These are phyloP conservation scores for Venturia pyrina DNA, from an alignment of 2,329 filamentous ascomycete species.

Conservation along the genomic window DNA sequence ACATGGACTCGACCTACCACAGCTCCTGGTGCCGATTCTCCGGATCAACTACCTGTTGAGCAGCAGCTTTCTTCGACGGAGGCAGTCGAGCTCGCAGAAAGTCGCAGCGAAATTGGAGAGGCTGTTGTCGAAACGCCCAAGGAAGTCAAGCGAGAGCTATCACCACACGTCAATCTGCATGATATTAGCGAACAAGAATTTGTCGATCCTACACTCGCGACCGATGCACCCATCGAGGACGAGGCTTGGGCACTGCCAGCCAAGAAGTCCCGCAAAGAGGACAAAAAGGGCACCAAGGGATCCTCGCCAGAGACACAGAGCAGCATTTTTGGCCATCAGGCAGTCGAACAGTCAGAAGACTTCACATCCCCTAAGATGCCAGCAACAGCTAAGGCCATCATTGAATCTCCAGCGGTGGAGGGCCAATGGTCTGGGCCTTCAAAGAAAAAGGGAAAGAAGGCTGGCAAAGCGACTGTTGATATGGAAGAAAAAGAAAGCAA, in stretches of 20 bases:
- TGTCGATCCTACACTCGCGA: background rate
- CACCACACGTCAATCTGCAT: background rate
- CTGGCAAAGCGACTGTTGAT: conserved; percentile 8
- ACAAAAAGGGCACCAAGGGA: conserved; percentile 14
- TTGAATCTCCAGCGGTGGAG: background rate
- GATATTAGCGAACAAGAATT: background rate
- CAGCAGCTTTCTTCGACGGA: background rate
- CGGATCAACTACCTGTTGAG: background rate
- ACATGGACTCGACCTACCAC: conserved; percentile 2
- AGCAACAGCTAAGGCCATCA: background rate
- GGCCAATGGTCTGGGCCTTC: conserved; percentile 16
- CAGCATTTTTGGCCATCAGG: conserved; percentile 14
- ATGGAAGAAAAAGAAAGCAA: conserved; percentile 11
- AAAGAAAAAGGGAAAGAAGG: conserved; percentile 13
- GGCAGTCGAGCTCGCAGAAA: background rate
- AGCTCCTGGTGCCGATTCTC: background rate
- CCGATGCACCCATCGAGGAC: conserved; percentile 12
- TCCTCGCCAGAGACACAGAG: background rate
- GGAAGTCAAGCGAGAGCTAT: background rate
- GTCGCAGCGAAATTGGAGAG: background rate
- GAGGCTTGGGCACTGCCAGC: conserved; percentile 12
- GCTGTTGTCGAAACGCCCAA: background rate
- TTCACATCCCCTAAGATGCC: background rate
- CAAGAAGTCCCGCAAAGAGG: conserved; percentile 20
- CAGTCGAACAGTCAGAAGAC: background rate